These are phyloP conservation scores for Colletotrichum endophyticum DNA, from an alignment of 2,329 filamentous ascomycete species.

Conservation along the genomic window DNA sequence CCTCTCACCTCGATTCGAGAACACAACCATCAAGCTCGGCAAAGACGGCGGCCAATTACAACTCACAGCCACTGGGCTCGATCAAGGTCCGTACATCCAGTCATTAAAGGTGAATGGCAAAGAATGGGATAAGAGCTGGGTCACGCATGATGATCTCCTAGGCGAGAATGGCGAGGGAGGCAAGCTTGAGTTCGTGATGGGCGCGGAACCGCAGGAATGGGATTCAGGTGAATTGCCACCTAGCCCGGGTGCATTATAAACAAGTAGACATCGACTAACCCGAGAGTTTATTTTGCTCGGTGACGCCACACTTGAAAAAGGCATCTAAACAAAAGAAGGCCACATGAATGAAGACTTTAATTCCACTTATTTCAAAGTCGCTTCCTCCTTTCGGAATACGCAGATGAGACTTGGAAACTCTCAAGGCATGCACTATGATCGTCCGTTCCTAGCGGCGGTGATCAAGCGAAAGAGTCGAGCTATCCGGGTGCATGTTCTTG, in stretches of 20 bases:
- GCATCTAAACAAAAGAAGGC: neutral
- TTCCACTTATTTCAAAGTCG: neutral
- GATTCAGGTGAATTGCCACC: slow-evolving; percentile 56
- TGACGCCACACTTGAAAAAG: neutral
- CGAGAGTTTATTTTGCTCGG: neutral
- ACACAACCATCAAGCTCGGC: slow-evolving; percentile 52
- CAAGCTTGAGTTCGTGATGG: slow-evolving; percentile 52
- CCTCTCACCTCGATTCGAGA: slow-evolving; percentile 52
- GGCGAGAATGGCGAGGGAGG: slow-evolving; percentile 40
- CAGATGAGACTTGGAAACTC: neutral
- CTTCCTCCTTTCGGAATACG: neutral
- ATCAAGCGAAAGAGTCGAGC: neutral
- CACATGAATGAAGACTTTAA: neutral
- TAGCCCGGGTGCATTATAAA: slow-evolving; percentile 40
- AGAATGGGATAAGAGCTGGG: slow-evolving; percentile 58
- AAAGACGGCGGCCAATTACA: slow-evolving; percentile 42
- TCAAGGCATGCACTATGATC: neutral
- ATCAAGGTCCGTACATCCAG: slow-evolving; percentile 56
- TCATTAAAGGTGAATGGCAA: slow-evolving; percentile 57
- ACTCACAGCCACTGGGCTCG: slow-evolving; percentile 50
- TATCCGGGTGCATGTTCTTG: neutral
- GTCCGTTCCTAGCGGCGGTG: neutral
- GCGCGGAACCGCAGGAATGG: slow-evolving; percentile 31
- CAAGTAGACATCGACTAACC: neutral
- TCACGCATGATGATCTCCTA: slow-evolving; percentile 55